Conservation (phyloP, 352 stramenopile genomes). For the Phytophthora pisi region DNA sequence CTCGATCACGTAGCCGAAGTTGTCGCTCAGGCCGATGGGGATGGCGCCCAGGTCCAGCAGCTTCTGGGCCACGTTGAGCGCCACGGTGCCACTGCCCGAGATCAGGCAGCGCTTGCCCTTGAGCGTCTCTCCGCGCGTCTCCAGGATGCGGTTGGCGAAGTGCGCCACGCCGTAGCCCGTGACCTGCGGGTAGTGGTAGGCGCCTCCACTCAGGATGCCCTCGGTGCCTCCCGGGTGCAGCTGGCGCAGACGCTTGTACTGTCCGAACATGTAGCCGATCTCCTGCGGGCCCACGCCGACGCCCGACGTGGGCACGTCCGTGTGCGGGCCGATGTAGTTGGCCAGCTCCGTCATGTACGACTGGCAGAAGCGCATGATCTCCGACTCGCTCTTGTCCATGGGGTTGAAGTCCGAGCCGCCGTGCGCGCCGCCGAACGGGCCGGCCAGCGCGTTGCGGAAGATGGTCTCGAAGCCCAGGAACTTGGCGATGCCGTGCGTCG, state of each 20-base stretch:
- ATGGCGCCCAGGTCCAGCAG: slow-evolving; percentile 96
- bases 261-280: slow-evolving; percentile 97
- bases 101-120: slow-evolving; percentile 97
- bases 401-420: slow-evolving; percentile 97
- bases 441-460: slow-evolving; percentile 95
- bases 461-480: slow-evolving; percentile 95
- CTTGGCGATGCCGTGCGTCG: slow-evolving; percentile 90
- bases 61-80: slow-evolving; percentile 94
- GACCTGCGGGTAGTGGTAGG: slow-evolving; percentile 91
- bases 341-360: slow-evolving; percentile 98
- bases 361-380: slow-evolving; percentile 99
- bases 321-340: slow-evolving; percentile 98
- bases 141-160: slow-evolving; percentile 95
- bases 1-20: slow-evolving; percentile 96
- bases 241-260: slow-evolving; percentile 97
- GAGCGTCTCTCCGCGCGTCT: slow-evolving; percentile 92
- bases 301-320: slow-evolving; percentile 95
- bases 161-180: slow-evolving; percentile 94
- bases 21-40: slow-evolving; percentile 96
- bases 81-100: slow-evolving; percentile 94
- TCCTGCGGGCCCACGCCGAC: slow-evolving; percentile 94
- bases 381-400: slow-evolving; percentile 96
- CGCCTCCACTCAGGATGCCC: slow-evolving; percentile 89
- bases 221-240: slow-evolving; percentile 81
- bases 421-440: slow-evolving; percentile 78